Base-by-base conservation (phyloP, 768 basidiomycete genomes). In the Leccinum truebloodii region DNA sequence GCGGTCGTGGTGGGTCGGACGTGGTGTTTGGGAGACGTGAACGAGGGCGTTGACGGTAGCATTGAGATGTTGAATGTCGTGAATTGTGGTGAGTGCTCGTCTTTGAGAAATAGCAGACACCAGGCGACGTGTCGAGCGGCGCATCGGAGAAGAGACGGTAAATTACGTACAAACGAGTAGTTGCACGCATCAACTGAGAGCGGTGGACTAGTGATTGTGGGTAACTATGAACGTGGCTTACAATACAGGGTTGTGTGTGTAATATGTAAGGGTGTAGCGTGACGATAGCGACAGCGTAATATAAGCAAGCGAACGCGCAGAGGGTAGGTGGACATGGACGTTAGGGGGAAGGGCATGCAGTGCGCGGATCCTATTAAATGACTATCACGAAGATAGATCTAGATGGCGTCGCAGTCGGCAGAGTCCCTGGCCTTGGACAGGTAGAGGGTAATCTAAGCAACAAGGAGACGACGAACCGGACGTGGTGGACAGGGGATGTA, bases 21-120 rank as follows among this genome's bases (percentile, higher is more conserved):
- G 35, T 10, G 59, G 50, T 16, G 32, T 41, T 3, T 60, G 41
- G 10, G 71, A 63, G 44, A 70, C 24, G 59, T 68, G 64, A 2
- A 86, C 81, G 58, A 90, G 79, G 22, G 88, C 87, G 63, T 90
- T 89, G 48, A 87, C 70, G 18, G 63, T 66, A 0, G 68, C 56
- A 63, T 87, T 82, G 24, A 63, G 58, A 13, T 56, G 55, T 44
- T 59, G 52, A 18, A 61, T 52, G 35, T 48, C 46, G 46, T 20
- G 20, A 20, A 22, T 4, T 1, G 46, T 48, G n/a, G 20, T 13
- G 46, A 48, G 10, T 2, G 44, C 12, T n/a, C 44, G 46, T 14
- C 46, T 48, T 24, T 48, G 46, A 6, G 46, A 46, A 8, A 46
- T 20, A 20, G 44, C 44, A 10, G 16, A 22, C 22, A 24, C 13